Evolutionary conservation across 2,329 filamentous ascomycete genomes (phyloP).

Genomic region (Colletotrichum noveboracense): DNA sequence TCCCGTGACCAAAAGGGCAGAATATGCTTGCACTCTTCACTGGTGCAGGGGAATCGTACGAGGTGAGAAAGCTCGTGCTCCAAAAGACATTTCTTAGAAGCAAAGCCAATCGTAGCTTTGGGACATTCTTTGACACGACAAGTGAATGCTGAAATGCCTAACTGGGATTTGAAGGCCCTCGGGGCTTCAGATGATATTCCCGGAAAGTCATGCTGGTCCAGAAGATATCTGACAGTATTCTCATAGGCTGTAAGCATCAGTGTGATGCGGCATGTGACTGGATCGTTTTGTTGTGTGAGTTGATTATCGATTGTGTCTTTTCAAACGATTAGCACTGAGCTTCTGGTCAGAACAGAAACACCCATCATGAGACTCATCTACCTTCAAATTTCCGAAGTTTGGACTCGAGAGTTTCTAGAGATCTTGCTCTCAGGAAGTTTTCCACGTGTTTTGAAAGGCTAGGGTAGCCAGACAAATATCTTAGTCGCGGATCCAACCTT

Average conservation of each 20-base stretch:
- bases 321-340: too few relatives aligned
- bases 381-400: too few relatives aligned
- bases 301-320: neutral
- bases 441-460: neutral
- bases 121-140: neutral
- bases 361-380: too few relatives aligned
- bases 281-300: neutral
- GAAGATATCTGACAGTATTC: neutral
- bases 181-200: neutral
- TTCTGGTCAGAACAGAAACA: too few relatives aligned
- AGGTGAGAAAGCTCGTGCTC: neutral
- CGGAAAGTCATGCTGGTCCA: neutral
- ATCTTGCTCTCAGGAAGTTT: neutral
- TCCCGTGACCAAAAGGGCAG: neutral
- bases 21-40: neutral
- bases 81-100: neutral
- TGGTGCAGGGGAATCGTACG: neutral
- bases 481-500: neutral
- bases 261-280: neutral
- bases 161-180: neutral
- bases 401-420: neutral
- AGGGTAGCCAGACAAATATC: neutral
- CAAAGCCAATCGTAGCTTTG: neutral
- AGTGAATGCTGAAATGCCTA: neutral
- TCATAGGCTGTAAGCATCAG: neutral